A percentile compares a stretch with the other conserved stretches of the same genome.
phyloP scores from a whole-genome alignment of 352 stramenopile species.

The Globisporangium uncinulatum region DNA sequence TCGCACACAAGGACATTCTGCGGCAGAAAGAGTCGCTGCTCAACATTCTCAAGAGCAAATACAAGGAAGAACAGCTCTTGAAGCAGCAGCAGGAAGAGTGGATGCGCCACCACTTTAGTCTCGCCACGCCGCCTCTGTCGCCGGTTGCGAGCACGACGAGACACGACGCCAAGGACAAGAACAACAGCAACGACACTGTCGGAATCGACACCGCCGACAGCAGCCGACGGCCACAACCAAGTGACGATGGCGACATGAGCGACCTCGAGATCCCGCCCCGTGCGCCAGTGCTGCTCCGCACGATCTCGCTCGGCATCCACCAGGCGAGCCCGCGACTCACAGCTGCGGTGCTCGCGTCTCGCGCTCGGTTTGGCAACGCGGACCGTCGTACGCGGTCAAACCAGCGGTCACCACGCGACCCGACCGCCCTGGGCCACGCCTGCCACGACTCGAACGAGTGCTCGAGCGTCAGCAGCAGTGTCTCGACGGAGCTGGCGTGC shows the following conservation, averaged over 20 bases:
- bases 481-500: conserved; percentile 42
- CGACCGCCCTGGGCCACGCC: neutral
- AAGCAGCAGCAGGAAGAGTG: conserved; percentile 74
- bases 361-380: conserved; percentile 26
- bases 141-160: conserved; percentile 17
- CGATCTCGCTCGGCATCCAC: conserved; percentile 32
- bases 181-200: neutral
- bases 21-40: conserved; percentile 55
- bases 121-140: conserved; percentile 21
- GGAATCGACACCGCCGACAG: conserved; percentile 6
- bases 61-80: conserved; percentile 55
- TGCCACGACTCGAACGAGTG: conserved; percentile 26
- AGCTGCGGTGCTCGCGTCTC: conserved; percentile 40
- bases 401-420: neutral
- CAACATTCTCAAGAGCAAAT: conserved; percentile 55
- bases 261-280: conserved; percentile 20
- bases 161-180: neutral
- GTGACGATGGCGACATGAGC: conserved; percentile 9
- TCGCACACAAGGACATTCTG: conserved; percentile 55
- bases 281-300: conserved; percentile 33
- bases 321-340: conserved; percentile 42
- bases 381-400: conserved; percentile 18
- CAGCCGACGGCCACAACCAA: conserved; percentile 7
- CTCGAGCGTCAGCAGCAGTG: conserved; percentile 58
- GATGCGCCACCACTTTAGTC: conserved; percentile 43